Evolutionary conservation across 345 rosid species (phyloP).

Genomic region (Pistacia vera): DNA sequence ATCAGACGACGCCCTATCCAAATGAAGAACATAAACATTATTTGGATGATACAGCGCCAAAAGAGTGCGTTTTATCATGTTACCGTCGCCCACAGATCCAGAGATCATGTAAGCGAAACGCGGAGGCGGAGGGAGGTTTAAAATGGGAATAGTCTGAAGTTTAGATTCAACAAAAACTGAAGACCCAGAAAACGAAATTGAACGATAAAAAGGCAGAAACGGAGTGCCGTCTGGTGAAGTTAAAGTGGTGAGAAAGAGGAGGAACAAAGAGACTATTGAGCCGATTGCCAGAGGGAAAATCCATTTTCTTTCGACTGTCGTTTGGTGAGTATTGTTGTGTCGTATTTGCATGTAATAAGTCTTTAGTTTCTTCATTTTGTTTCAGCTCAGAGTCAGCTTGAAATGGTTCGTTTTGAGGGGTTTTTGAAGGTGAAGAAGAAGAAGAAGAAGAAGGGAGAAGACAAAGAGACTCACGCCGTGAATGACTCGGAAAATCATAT

Average conservation of each 20-base stretch:
- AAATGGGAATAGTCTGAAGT: constrained; percentile 52
- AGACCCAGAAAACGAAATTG: constrained; percentile 42
- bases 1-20: constrained; percentile 66
- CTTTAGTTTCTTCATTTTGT: constrained; percentile 72
- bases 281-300: constrained; percentile 71
- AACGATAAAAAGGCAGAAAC: constrained; percentile 56
- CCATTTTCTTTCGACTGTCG: constrained; percentile 59
- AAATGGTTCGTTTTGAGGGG: too few relatives aligned
- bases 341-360: constrained; percentile 65
- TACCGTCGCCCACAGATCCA: constrained; percentile 79
- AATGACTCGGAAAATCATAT: background rate
- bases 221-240: constrained; percentile 58
- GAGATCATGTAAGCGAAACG: constrained; percentile 86
- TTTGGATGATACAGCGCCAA: constrained; percentile 85
- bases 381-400: background rate
- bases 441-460: background rate
- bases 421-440: background rate
- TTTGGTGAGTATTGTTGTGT: constrained; percentile 32
- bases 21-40: constrained; percentile 77
- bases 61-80: constrained; percentile 69
- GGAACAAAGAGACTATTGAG: constrained; percentile 54
- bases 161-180: constrained; percentile 77
- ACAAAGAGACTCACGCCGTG: background rate
- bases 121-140: constrained; percentile 74
- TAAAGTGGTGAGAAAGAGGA: constrained; percentile 57